Base-by-base conservation (phyloP, 2,329 filamentous ascomycete genomes). In the Cucurbitaria berberidis region DNA sequence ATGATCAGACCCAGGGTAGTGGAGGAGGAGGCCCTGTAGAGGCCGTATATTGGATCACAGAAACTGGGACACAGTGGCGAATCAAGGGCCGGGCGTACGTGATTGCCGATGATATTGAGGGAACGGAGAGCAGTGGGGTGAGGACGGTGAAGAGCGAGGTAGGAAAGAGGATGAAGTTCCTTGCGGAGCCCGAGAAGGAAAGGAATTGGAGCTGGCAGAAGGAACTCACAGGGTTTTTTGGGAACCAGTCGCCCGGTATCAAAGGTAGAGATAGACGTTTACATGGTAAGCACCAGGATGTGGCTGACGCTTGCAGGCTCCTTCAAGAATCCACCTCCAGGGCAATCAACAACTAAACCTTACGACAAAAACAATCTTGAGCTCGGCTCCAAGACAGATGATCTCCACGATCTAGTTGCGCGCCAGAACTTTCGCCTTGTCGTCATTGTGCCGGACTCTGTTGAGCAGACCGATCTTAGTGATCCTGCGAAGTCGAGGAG, bases 211-310 rank as follows among this genome's bases (percentile, higher is more conserved):
- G 84, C 62, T 97, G 91, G 88, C 78, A 78, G 41, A 88, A 81
- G 58, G 92, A 96, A 76, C 75, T 97, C 32, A 92, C 90, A 45
- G 90, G 85, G 43, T 90, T 95, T 73, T 98, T 97, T 83, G 93
- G 91, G 18, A 97, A 97, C 74, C 77, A 95, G 64, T 88, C 85
- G 62, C 93, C 93, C 6, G 78, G 81, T 1, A 91, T 96, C 86
- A 83, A 93, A 78, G 85, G 40, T 26, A 42, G 11, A n/a, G 29
- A 29, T 19, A 26, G 24, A 18, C n/a, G 3, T n/a, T 21, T 11
- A 24, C 21, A 13, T 27, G 10, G 15, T 15, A 15, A 15, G 24
- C 21, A n/a, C 19, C 6, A 21, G 4, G 19, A 8, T 22, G 6
- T 24, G 19, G 24, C 36, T 35, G 11, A 35, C 13, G 6, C 18